phyloP scores from a whole-genome alignment of 441 rosid genomes.

The Macaranga tanarius region DNA sequence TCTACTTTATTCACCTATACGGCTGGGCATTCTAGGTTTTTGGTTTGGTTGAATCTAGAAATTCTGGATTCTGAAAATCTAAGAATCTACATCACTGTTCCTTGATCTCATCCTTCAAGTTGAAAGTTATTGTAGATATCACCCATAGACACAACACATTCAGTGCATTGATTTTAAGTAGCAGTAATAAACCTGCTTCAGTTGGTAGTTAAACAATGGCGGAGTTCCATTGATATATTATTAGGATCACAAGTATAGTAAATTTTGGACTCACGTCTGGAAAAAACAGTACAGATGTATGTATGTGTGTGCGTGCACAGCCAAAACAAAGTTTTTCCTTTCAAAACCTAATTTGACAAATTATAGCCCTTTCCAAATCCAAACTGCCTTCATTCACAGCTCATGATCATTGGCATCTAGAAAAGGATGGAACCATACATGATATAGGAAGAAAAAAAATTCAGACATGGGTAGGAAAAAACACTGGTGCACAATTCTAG shows the following conservation, averaged over 20 bases:
- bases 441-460: neutral
- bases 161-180: neutral
- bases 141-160: neutral
- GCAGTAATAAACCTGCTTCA: neutral
- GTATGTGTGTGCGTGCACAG: too few relatives aligned
- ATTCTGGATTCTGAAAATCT: neutral
- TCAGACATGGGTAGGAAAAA: too few relatives aligned
- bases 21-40: neutral
- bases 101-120: neutral
- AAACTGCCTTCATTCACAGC: neutral
- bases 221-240: neutral
- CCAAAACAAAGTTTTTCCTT: too few relatives aligned
- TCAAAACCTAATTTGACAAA: neutral
- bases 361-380: neutral
- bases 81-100: neutral
- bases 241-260: neutral
- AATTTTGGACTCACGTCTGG: neutral
- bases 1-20: too few relatives aligned
- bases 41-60: neutral
- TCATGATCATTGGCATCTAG: neutral
- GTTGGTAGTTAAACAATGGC: neutral
- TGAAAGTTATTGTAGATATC: neutral
- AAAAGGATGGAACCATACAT: neutral
- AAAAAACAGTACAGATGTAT: neutral
- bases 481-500: neutral